Conservation (phyloP, 805 yeast genomes). For the Candida sithepensis region DNA sequence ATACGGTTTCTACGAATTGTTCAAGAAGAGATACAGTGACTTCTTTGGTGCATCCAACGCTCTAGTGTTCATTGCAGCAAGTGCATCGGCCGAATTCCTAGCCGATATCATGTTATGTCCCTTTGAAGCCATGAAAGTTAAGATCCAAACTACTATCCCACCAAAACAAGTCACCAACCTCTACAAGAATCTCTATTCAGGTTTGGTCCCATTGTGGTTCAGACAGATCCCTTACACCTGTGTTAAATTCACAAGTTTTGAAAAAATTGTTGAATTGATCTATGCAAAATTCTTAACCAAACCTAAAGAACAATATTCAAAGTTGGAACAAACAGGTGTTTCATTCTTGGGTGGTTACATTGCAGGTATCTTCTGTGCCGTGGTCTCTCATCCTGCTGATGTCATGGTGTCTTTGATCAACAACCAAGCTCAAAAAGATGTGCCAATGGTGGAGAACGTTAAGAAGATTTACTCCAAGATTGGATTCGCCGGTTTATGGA, state of each 20-base stretch:
- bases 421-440: constrained; percentile 61
- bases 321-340: constrained; percentile 85
- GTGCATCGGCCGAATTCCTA: constrained; percentile 90
- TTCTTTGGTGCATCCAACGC: constrained; percentile 70
- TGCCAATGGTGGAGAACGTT: constrained; percentile 64
- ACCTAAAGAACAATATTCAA: constrained; percentile 66
- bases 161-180: constrained; percentile 66
- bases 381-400: constrained; percentile 98
- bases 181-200: constrained; percentile 71
- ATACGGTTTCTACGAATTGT: constrained; percentile 90
- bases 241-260: constrained; percentile 95
- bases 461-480: constrained; percentile 73
- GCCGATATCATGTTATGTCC: constrained; percentile 93
- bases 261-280: constrained; percentile 79
- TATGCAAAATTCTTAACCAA: constrained; percentile 64
- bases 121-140: constrained; percentile 91
- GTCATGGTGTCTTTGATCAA: constrained; percentile 95
- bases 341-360: constrained; percentile 94
- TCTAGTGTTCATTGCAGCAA: constrained; percentile 71
- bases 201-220: constrained; percentile 88
- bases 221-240: constrained; percentile 98
- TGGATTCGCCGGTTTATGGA: constrained; percentile 92
- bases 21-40: constrained; percentile 75
- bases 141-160: constrained; percentile 89
- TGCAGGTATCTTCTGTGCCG: constrained; percentile 96